A percentile compares a stretch with the other conserved stretches of the same genome.
Evolutionary conservation across 2,329 filamentous ascomycete species (phyloP).

Genomic region (Colletotrichum orchidophilum): DNA sequence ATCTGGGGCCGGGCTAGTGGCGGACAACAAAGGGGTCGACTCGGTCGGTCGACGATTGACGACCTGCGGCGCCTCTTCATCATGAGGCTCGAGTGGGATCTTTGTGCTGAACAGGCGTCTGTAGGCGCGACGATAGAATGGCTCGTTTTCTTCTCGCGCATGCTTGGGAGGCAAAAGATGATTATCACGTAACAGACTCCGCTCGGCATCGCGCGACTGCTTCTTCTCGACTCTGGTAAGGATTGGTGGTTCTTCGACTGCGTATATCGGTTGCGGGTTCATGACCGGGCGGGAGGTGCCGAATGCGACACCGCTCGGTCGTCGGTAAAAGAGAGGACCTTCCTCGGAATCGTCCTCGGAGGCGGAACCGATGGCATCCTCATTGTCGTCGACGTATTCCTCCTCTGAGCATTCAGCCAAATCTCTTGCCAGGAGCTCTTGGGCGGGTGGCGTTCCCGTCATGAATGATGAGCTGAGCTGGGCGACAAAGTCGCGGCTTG

Average conservation of each 20-base stretch:
- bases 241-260: slow-evolving; percentile 50
- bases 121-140: slow-evolving; percentile 54
- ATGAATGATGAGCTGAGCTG: slow-evolving; percentile 60
- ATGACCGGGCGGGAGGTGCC: slow-evolving; percentile 77
- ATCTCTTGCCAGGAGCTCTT: slow-evolving; percentile 72
- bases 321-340: slow-evolving; percentile 71
- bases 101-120: slow-evolving; percentile 66
- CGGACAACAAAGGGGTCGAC: slow-evolving; percentile 50
- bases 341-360: slow-evolving; percentile 47
- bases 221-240: slow-evolving; percentile 65
- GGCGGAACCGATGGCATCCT: slow-evolving; percentile 42
- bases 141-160: slow-evolving; percentile 42
- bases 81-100: slow-evolving; percentile 47
- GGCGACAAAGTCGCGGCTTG: slow-evolving; percentile 38
- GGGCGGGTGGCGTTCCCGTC: slow-evolving; percentile 71
- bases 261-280: slow-evolving; percentile 57
- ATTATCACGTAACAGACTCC: slow-evolving; percentile 71
- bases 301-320: slow-evolving; percentile 80
- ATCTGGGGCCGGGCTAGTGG: slow-evolving; percentile 5
- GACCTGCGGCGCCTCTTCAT: slow-evolving; percentile 48
- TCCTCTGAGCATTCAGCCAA: slow-evolving; percentile 70
- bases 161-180: slow-evolving; percentile 72
- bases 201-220: slow-evolving; percentile 66
- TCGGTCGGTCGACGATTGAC: slow-evolving; percentile 50
- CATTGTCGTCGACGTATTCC: slow-evolving; percentile 42